A percentile compares a stretch with the other conserved stretches of the same genome.
phyloP scores from a whole-genome alignment of 129 eudicot genomes.

The Ambrosia artemisiifolia region DNA sequence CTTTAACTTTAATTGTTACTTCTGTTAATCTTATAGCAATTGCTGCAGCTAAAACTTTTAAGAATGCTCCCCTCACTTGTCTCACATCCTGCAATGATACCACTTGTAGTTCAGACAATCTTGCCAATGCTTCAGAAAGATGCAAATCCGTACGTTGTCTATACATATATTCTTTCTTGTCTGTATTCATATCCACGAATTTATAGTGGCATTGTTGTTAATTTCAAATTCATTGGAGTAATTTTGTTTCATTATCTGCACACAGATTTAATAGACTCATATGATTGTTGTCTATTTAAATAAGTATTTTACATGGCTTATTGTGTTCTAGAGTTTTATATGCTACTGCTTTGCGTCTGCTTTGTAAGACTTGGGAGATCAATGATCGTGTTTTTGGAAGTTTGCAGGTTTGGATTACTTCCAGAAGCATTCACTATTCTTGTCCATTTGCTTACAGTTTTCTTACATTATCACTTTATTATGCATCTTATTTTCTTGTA shows the following conservation, averaged over 20 bases:
- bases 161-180: constrained; percentile 2
- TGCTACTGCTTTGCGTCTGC: constrained; percentile 80
- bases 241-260: constrained; percentile 6
- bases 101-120: constrained; percentile 77
- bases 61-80: constrained; percentile 78
- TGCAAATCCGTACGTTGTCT: constrained; percentile 62
- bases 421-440: background rate
- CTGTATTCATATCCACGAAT: constrained; percentile 12
- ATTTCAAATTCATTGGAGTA: background rate
- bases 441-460: constrained; percentile 2
- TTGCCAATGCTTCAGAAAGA: constrained; percentile 90
- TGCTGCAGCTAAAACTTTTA: constrained; percentile 75
- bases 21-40: constrained; percentile 6
- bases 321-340: constrained; percentile 52
- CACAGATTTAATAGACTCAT: constrained; percentile 10
- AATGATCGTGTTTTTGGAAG: constrained; percentile 85
- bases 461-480: background rate
- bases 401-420: constrained; percentile 61
- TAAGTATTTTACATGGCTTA: constrained; percentile 9
- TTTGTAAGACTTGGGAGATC: constrained; percentile 96
- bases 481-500: constrained; percentile 9
- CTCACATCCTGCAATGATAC: constrained; percentile 81
- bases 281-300: background rate
- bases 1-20: constrained; percentile 6
- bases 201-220: background rate